Percentiles rank a stretch among this genome's conserved stretches.
Conservation (phyloP, 2,329 filamentous ascomycete genomes). For the Colletotrichum viniferum region DNA sequence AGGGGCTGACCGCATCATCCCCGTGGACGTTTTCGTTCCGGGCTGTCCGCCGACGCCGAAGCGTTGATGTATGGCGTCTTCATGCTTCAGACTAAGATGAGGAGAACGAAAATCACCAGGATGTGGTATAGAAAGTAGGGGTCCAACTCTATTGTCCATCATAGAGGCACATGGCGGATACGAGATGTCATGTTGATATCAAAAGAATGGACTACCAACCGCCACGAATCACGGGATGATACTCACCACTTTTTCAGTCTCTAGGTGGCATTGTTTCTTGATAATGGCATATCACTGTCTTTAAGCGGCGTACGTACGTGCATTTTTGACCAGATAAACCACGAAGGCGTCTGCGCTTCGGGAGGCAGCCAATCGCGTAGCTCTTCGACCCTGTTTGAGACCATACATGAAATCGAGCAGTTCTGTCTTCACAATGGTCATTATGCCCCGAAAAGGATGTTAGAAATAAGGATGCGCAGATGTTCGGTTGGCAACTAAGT, state of each 20-base stretch:
- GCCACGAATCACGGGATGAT: neutral
- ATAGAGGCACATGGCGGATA: neutral
- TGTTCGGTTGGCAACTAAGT: neutral
- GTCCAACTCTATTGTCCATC: neutral
- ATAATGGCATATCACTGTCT: neutral
- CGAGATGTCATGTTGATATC: too few species aligned
- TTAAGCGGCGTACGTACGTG: neutral
- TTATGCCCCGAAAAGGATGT: neutral
- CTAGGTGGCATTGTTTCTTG: neutral
- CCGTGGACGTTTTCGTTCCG: conserved; percentile 72
- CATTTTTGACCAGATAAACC: neutral
- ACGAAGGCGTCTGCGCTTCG: neutral
- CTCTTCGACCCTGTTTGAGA: neutral
- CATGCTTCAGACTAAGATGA: conserved; percentile 73
- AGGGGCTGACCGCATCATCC: conserved; percentile 69
- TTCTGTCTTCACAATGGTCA: fast-evolving
- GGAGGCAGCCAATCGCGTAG: fast-evolving
- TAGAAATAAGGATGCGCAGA: neutral
- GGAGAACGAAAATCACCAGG: conserved; percentile 48
- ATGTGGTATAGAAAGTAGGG: conserved; percentile 57
- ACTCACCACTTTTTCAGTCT: neutral
- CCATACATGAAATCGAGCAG: neutral
- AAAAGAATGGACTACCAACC: too few species aligned
- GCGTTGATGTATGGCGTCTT: conserved; percentile 63
- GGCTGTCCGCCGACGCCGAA: conserved; percentile 60